Base-by-base conservation (phyloP, 2,329 filamentous ascomycete genomes). In the Alternaria dauci region DNA sequence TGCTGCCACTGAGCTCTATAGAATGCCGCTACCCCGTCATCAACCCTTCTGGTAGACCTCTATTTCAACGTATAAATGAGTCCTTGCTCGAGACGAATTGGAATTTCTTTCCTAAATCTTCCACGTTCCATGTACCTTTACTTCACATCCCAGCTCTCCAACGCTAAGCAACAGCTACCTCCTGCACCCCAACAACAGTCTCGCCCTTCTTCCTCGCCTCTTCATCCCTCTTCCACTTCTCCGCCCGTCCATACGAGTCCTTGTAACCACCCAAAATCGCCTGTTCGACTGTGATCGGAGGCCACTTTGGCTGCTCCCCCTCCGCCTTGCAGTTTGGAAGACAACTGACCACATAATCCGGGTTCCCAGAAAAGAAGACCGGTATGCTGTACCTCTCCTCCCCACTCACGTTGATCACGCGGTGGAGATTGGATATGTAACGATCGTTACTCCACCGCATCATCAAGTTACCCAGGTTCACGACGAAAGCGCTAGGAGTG, bases 401-500 rank as follows among this genome's bases (percentile, higher is more conserved):
- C 0, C 76, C 76, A 11, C 76, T 77, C 48, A 74, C 72, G 64
- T 81, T 81, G 52, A 82, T 81, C 0, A 81, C 80, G 0, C 80
- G 75, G 58, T 81, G 80, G 12, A 76, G 66, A 50, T 80, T 81
- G 0, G 75, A 79, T n/a, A 77, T 78, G 59, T 81, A 82, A 48
- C 68, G 72, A 57, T 81, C 78, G 55, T 81, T 81, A 2, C 75
- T 71, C 80, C 79, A 80, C 23, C 76, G 72, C 78, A 79, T 78
- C 69, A 81, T 80, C 23, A 81, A 63, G 50, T 82, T 76, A 0
- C 92, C 92, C 65, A 95, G 91, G n/a, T 92, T 92, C 1, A 96
- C 91, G 4, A 96, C 92, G 11, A 95, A 85, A 43, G 92, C 94
- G 3, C 89, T 89, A 14, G 84, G 81, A n/a, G 92, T 83, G 0